Base-by-base conservation (phyloP, 306 rosid species). In the Inga oerstediana region DNA sequence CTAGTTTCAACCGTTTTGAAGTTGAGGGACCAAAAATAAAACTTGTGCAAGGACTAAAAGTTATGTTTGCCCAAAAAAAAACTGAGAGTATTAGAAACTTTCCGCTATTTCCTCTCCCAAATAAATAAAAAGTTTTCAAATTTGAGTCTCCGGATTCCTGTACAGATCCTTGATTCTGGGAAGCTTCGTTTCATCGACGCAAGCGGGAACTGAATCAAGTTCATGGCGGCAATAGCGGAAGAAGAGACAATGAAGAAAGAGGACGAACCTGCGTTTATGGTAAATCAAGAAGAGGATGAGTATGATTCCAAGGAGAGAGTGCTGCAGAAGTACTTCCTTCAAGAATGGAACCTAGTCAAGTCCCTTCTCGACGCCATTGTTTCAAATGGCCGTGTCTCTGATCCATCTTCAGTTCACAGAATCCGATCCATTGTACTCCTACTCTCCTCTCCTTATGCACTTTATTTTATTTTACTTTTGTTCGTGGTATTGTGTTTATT, bases 281-380 rank as follows among this genome's bases (percentile, higher is more conserved):
- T 80, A 75, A 84, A 71, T 51, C 93, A 86, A 59, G 97, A 93
- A 1, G 97, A 94, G 1, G 98, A 91, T 79, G 98, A 94, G 83
- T 79, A 80, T 75, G 98, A 88, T 41, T 85, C 98, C 24, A 96
- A 94, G 79, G 99, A 96, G 81, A 84, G 83, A 43, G 97, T 96
- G 44, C 85, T 96, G 14, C 92, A 94, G 67, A 96, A 94, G 90
- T 94, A 92, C 86, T 96, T 96, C 87, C 98, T 96, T 65, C 94
- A 82, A 72, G 99, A 96, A 87, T 96, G 98, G 99, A 93, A 84
- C 80, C 88, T 89, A 76, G 90, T 96, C 80, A 90, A 91, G 78
- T 91, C 94, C 45, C 88, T 96, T 22, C 84, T 94, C 41, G 54
- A 92, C 83, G 94, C 87, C 89, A 96, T 89, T 84, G 94, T 94